These are phyloP conservation scores for Sphenostylis stenocarpa DNA, from an alignment of 306 rosid species.

Conservation along the genomic window DNA sequence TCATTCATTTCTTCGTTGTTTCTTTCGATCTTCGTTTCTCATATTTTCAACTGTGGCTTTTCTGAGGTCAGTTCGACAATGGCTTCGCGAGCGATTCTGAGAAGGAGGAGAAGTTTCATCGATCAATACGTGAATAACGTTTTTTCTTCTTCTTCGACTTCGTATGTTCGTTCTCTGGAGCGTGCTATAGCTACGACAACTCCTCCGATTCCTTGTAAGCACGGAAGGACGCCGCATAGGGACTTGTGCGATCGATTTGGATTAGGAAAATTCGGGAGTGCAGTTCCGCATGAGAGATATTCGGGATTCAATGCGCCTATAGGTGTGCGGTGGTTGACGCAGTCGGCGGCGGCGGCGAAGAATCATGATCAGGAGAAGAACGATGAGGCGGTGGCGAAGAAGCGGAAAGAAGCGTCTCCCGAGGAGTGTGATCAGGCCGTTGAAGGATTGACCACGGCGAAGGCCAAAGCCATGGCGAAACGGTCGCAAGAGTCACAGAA, in stretches of 20 bases:
- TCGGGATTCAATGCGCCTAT: constrained; percentile 22
- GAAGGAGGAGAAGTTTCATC: constrained; percentile 46
- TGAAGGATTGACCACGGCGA: constrained; percentile 73
- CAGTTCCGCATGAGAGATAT: constrained; percentile 26
- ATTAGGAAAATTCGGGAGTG: constrained; percentile 20
- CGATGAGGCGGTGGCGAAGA: constrained; percentile 46
- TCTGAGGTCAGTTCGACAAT: constrained; percentile 26
- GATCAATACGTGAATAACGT: constrained; percentile 34
- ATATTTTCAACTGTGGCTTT: not conserved
- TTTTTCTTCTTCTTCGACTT: constrained; percentile 33
- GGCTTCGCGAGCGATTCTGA: constrained; percentile 66
- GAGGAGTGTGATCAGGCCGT: constrained; percentile 98
- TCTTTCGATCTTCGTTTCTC: not conserved
- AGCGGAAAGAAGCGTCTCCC: constrained; percentile 81
- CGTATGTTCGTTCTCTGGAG: constrained; percentile 36
- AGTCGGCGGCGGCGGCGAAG: constrained; percentile 43
- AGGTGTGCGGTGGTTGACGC: constrained; percentile 48
- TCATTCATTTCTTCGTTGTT: not conserved
- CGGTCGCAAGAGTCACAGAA: constrained; percentile 60
- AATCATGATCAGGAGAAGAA: constrained; percentile 42
- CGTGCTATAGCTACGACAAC: constrained; percentile 36
- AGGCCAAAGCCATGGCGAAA: constrained; percentile 89
- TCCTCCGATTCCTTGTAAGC: not conserved
- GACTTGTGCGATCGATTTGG: constrained; percentile 17
- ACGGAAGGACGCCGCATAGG: constrained; percentile 13